These are phyloP conservation scores for Rhizopogon vinicolor DNA, from an alignment of 768 basidiomycete genomes.

Conservation along the genomic window DNA sequence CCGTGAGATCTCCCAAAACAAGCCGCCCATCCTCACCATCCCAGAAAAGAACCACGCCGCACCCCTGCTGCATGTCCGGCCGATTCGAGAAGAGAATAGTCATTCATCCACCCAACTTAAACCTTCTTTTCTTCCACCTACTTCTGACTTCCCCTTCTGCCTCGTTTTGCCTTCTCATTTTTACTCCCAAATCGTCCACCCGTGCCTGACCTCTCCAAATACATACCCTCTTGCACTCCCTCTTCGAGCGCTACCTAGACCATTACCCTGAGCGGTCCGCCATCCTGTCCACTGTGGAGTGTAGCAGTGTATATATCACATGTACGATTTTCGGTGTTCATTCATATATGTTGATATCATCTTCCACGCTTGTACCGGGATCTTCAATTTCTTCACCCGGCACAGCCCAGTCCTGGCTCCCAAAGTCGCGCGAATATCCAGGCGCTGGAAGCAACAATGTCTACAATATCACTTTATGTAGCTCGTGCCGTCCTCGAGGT, in stretches of 20 bases:
- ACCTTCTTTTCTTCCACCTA: not conserved
- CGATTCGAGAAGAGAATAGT: not conserved
- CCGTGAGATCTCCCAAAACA: not conserved
- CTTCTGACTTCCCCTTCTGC: not conserved
- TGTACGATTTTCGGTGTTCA: not conserved
- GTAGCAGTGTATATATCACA: not conserved
- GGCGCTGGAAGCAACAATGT: not conserved
- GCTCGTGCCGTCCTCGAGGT: constrained; percentile 1
- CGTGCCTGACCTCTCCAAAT: not conserved
- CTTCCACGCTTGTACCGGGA: not conserved
- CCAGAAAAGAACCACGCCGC: not conserved
- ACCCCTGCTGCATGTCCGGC: not conserved
- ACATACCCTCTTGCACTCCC: not conserved
- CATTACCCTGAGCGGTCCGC: constrained; percentile 1
- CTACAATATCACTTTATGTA: not conserved
- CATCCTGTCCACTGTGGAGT: not conserved
- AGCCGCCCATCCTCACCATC: not conserved
- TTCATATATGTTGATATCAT: not conserved
- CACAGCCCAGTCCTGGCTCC: not conserved
- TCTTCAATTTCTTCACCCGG: not conserved
- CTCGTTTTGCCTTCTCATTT: not conserved
- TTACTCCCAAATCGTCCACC: not conserved
- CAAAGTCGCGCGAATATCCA: not conserved
- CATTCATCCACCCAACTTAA: not conserved
- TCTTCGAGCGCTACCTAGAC: not conserved